A percentile compares a stretch with the other conserved stretches of the same genome.
Conservation (phyloP, 176 grass and related monocot species). For the Elaeis guineensis region DNA sequence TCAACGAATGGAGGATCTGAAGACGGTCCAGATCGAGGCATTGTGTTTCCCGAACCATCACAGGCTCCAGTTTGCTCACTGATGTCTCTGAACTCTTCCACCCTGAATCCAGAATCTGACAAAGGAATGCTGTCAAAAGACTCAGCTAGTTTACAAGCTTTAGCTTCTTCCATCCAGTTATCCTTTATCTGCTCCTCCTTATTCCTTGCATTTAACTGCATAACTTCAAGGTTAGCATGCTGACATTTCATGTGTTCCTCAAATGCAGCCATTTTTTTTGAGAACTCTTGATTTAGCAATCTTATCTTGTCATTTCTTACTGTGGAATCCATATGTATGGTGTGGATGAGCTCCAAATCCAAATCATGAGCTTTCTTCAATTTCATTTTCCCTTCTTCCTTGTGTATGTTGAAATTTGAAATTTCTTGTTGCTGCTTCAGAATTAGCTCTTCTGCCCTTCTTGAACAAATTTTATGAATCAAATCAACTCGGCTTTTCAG, state of each 20-base stretch:
- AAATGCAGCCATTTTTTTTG: slow-evolving; percentile 39
- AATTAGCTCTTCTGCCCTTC: slow-evolving; percentile 45
- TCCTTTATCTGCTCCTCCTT: slow-evolving; percentile 60
- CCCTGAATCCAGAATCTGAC: slow-evolving; percentile 48
- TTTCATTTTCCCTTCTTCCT: slow-evolving; percentile 30
- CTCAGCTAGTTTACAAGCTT: slow-evolving; percentile 44
- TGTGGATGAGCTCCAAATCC: slow-evolving; percentile 38
- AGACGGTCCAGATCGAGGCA: no score
- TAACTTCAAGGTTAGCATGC: slow-evolving; percentile 38
- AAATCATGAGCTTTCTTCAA: slow-evolving; percentile 32
- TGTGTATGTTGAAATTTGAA: slow-evolving; percentile 33
- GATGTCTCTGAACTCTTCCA: slow-evolving; percentile 53
- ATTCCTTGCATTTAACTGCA: slow-evolving; percentile 36
- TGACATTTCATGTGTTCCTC: slow-evolving; percentile 48
- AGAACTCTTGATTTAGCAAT: slow-evolving; percentile 43
- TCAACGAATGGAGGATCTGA: no score
- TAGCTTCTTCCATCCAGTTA: slow-evolving; percentile 42
- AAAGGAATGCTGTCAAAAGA: slow-evolving; percentile 60
- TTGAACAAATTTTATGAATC: slow-evolving; percentile 48
- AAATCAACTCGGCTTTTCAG: slow-evolving; percentile 44
- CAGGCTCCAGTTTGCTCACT: slow-evolving; percentile 13
- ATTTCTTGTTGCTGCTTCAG: slow-evolving; percentile 46
- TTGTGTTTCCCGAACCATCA: slow-evolving; percentile 1
- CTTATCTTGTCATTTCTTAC: slow-evolving; percentile 31
- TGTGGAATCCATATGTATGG: slow-evolving; percentile 15